Evolutionary conservation across 345 rosid species (phyloP).

Genomic region (Crucihimalaya himalaica): DNA sequence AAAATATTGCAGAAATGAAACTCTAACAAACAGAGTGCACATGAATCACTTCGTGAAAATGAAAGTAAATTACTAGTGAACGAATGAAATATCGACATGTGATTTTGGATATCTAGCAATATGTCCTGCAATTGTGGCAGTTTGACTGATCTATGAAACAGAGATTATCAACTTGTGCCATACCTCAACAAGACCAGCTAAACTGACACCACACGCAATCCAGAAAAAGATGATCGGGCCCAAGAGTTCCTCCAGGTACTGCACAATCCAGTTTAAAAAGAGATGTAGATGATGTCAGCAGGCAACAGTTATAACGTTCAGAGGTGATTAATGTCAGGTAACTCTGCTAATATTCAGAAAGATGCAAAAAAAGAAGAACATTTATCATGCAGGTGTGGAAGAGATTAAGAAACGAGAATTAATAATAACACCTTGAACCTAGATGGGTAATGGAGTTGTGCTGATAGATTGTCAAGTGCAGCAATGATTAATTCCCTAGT

Average conservation of each 20-base stretch:
- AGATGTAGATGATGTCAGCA: slow-evolving; percentile 25
- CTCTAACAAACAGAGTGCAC: slow-evolving; percentile 3
- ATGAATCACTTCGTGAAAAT: neutral
- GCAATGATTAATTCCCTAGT: slow-evolving; percentile 71
- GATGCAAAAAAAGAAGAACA: neutral
- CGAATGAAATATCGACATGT: too few relatives aligned
- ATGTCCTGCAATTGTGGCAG: too few relatives aligned
- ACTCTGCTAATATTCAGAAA: neutral
- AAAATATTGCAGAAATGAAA: slow-evolving; percentile 4
- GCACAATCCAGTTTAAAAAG: slow-evolving; percentile 31
- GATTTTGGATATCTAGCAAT: too few relatives aligned
- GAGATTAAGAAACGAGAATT: slow-evolving; percentile 17
- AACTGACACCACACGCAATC: slow-evolving; percentile 85
- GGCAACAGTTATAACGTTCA: slow-evolving; percentile 13
- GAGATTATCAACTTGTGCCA: slow-evolving; percentile 16
- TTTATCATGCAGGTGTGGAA: slow-evolving; percentile 1
- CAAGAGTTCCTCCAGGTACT: slow-evolving; percentile 88
- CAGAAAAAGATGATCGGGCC: slow-evolving; percentile 84
- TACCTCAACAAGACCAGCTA: slow-evolving; percentile 92
- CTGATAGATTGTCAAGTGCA: slow-evolving; percentile 71
- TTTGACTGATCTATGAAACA: neutral
- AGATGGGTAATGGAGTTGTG: slow-evolving; percentile 66
- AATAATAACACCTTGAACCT: slow-evolving; percentile 66
- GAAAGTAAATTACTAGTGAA: too few relatives aligned
- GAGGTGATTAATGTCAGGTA: neutral